Base-by-base conservation (phyloP, 1,139 yeast species). In the Pichia sp. region DNA sequence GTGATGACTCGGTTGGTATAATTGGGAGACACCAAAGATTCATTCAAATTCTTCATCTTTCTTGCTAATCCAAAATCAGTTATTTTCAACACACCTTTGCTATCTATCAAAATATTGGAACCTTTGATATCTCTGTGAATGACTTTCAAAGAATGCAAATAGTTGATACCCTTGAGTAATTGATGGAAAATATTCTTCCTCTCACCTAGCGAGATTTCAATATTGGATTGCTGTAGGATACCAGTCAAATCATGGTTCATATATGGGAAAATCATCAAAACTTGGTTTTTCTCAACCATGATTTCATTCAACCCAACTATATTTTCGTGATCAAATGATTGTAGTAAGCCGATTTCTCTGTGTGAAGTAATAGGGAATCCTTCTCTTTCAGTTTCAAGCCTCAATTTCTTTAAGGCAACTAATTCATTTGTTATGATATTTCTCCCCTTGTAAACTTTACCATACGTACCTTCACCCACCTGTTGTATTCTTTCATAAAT, bases 331-430 rank as follows among this genome's bases (percentile, higher is more conserved):
- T 85, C 77, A 57, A 90, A 79, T n/a, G 90, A 77, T 62, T 92
- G 97, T 39, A 92, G 68, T 27, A 92, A 67, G 53, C 88, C 82
- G 49, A 90, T 87, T 65, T 92, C 98, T 54, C 98, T 73, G 58
- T 90, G 79, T 0, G 97, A 95, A 0, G 98, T 92, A 27, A 92
- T 85, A 1, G 98, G 98, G 64, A 92, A 87, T 0, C 97, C 97
- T 59, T 92, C 98, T 42, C 88, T 71, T 62, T 92, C 97, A 7
- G 80, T 67, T 59, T 92, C 97, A 59, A 92, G 71, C 49, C 97
- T 67, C 41, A 92, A 69, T 55, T 82, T 75, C 59, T 92, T 92
- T 57, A 92, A 68, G 1, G 98, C 98, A 29, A 88, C 95, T 55
- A 72, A 67, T 49, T 77, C 80, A 5, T 75, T 72, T 0, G 96